Evolutionary conservation across 208 protist genomes (phyloP).

Genomic region (Trypanosoma cruzi): DNA sequence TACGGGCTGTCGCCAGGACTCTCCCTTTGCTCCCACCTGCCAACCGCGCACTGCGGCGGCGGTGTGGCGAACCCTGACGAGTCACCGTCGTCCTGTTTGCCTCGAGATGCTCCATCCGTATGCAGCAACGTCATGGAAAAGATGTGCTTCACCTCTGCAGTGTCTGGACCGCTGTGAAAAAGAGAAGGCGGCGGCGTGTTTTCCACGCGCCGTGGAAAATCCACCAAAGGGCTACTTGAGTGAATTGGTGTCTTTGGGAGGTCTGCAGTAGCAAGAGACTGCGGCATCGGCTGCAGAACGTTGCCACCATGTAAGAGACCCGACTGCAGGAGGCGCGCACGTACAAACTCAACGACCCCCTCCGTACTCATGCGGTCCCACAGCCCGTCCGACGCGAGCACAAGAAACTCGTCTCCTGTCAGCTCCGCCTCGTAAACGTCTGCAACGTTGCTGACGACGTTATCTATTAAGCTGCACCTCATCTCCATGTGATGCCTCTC

Average conservation of each 20-base stretch:
- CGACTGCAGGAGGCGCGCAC: slow-evolving; percentile 25
- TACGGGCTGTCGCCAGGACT: background rate
- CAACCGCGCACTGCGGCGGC: background rate
- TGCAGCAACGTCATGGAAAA: background rate
- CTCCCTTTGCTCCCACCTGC: background rate
- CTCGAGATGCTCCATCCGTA: background rate
- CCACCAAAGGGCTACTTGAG: background rate
- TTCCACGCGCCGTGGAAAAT: slow-evolving; percentile 13
- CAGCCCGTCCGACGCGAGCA: slow-evolving; percentile 78
- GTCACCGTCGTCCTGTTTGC: background rate
- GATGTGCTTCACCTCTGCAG: background rate
- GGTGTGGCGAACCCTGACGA: slow-evolving; percentile 2
- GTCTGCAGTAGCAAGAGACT: background rate
- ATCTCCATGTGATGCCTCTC: background rate
- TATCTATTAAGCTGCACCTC: slow-evolving; percentile 16
- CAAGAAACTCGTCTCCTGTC: slow-evolving; percentile 65
- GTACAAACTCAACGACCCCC: slow-evolving; percentile 60
- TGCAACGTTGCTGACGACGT: slow-evolving; percentile 74
- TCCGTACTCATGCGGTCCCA: slow-evolving; percentile 75
- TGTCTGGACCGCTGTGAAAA: background rate
- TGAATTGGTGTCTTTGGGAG: background rate
- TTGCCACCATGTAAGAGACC: background rate
- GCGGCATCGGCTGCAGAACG: background rate
- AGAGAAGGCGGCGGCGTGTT: slow-evolving; percentile 12
- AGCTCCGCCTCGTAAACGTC: slow-evolving; percentile 72